Percentiles rank a stretch among this genome's conserved stretches.
These are phyloP conservation scores for Kazachstania bromeliacearum DNA, from an alignment of 805 yeast species.

Conservation along the genomic window DNA sequence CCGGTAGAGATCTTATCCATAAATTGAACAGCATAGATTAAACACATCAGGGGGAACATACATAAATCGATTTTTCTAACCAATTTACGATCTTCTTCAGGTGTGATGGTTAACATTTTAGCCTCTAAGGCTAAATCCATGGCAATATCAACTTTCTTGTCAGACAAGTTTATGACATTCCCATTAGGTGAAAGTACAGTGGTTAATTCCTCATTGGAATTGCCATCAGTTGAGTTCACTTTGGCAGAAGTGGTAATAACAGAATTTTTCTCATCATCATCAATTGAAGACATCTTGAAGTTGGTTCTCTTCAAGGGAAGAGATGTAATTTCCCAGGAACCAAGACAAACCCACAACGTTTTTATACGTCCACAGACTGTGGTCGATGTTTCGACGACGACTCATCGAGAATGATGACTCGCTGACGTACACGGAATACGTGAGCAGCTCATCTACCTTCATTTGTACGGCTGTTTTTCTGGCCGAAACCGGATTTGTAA, in stretches of 20 bases:
- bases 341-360: too few relatives aligned
- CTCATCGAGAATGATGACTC: too few relatives aligned
- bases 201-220: conserved; percentile 21
- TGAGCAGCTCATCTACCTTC: too few relatives aligned
- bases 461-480: too few relatives aligned
- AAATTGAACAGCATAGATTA: conserved; percentile 42
- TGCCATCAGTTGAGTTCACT: not conserved
- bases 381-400: too few relatives aligned
- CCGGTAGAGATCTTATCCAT: conserved; percentile 51
- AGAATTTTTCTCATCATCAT: not conserved
- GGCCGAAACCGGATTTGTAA: too few relatives aligned
- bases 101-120: conserved; percentile 24
- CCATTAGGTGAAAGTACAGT: conserved; percentile 23
- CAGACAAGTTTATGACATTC: conserved; percentile 21
- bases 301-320: too few relatives aligned
- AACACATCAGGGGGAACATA: conserved; percentile 42
- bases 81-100: conserved; percentile 29
- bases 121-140: conserved; percentile 33
- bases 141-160: conserved; percentile 40
- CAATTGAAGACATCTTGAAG: not conserved
- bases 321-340: too few relatives aligned
- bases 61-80: conserved; percentile 43
- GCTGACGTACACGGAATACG: too few relatives aligned
- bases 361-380: too few relatives aligned
- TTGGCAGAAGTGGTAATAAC: not conserved